phyloP scores from a whole-genome alignment of 257 asterid species.

The Ilex asprella region DNA sequence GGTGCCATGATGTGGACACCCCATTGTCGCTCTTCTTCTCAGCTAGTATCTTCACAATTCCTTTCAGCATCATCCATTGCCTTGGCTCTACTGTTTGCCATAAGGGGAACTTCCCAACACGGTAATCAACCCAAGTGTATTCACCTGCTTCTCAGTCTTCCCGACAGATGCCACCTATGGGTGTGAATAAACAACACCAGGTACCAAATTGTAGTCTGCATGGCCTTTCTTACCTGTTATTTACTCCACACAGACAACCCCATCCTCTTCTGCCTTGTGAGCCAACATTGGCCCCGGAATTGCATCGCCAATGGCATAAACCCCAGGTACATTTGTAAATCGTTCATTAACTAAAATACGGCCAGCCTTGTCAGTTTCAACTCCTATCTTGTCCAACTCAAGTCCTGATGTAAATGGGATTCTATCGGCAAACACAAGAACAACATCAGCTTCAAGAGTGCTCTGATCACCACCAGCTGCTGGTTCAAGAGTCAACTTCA shows the following conservation, averaged over 20 bases:
- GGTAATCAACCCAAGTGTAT: constrained; percentile 56
- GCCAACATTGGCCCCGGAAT: constrained; percentile 99
- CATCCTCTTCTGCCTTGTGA: constrained; percentile 99
- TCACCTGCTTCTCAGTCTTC: constrained; percentile 94
- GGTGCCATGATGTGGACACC: constrained; percentile 96
- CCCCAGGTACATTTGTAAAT: constrained; percentile 62
- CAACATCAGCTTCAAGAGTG: too few species aligned
- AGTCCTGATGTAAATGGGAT: too few species aligned
- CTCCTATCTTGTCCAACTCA: too few species aligned
- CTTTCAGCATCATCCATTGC: constrained; percentile 97
- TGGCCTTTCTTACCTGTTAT: constrained; percentile 92
- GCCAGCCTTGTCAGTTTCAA: too few species aligned
- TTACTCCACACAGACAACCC: constrained; percentile 88
- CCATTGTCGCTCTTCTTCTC: constrained; percentile 86
- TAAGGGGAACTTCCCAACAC: constrained; percentile 87
- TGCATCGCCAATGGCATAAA: constrained; percentile 87
- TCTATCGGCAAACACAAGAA: too few species aligned
- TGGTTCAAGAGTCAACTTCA: too few species aligned
- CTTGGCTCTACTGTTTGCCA: constrained; percentile 98
- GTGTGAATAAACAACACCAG: constrained; percentile 89
- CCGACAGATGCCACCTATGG: constrained; percentile 97
- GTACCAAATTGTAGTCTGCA: constrained; percentile 89
- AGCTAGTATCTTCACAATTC: constrained; percentile 80
- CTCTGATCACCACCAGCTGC: too few species aligned
- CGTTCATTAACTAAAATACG: too few species aligned